Evolutionary conservation across 345 rosid genomes (phyloP).

Genomic region (Salix suchowensis): DNA sequence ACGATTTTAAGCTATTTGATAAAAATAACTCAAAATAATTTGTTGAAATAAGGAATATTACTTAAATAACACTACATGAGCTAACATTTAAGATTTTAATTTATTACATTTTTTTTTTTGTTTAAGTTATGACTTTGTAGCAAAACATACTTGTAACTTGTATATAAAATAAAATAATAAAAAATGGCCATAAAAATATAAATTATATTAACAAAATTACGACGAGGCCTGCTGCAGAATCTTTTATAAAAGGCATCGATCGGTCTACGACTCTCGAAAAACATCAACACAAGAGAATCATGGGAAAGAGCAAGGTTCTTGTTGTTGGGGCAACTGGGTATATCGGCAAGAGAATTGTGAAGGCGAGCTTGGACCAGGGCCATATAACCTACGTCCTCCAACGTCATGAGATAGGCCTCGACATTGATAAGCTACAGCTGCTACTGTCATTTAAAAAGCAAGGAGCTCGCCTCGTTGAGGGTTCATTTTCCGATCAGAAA

Average conservation of each 20-base stretch:
- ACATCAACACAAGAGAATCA: background rate
- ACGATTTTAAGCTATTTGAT: too few species aligned
- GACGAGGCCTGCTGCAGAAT: background rate
- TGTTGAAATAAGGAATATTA: too few species aligned
- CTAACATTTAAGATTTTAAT: too few species aligned
- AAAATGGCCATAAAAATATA: too few species aligned
- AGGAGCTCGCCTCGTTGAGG: constrained; percentile 49
- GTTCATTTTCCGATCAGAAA: constrained; percentile 39
- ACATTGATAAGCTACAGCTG: constrained; percentile 54
- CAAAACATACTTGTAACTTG: too few species aligned
- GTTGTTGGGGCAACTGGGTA: constrained; percentile 67
- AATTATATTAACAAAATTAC: background rate
- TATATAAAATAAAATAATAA: background rate
- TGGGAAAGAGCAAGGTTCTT: constrained; percentile 48
- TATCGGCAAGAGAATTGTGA: constrained; percentile 52
- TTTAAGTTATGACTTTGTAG: too few species aligned
- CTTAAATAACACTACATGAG: too few species aligned
- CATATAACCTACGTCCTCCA: constrained; percentile 55
- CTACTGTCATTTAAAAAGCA: constrained; percentile 45
- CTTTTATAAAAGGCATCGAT: background rate
- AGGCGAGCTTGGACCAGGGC: constrained; percentile 49
- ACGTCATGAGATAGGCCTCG: constrained; percentile 55
- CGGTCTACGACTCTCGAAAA: background rate
- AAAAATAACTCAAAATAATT: too few species aligned
- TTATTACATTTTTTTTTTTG: too few species aligned